Conservation (phyloP, 768 basidiomycete species). For the Chalciporus sphaerocephalus region DNA sequence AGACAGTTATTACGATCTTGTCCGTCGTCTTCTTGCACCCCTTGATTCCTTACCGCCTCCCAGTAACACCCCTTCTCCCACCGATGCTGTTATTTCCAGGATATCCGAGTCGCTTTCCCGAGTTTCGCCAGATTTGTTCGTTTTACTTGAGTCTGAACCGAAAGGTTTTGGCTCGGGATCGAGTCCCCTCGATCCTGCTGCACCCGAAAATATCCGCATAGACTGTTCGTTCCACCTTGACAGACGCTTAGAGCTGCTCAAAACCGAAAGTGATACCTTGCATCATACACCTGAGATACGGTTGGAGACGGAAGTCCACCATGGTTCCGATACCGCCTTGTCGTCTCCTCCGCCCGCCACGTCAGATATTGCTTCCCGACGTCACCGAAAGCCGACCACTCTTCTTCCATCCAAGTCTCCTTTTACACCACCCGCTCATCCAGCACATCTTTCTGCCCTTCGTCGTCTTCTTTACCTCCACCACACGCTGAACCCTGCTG, state of each 20-base stretch:
- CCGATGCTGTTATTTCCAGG: conserved; percentile 47
- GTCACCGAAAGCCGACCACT: conserved; percentile 36
- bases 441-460: conserved; percentile 57
- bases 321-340: conserved; percentile 1
- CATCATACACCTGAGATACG: conserved; percentile 39
- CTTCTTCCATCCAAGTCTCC: conserved; percentile 46
- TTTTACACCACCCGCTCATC: conserved; percentile 47
- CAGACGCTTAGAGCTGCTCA: conserved; percentile 45
- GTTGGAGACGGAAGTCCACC: conserved; percentile 30
- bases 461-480: conserved; percentile 71
- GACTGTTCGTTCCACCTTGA: conserved; percentile 51
- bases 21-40: conserved; percentile 57
- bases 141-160: conserved; percentile 48
- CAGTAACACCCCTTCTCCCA: conserved; percentile 33
- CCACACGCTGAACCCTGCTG: conserved; percentile 65
- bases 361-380: conserved; percentile 26
- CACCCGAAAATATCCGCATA: conserved; percentile 46
- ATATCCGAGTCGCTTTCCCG: conserved; percentile 54
- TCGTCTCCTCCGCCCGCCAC: conserved; percentile 33
- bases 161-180: conserved; percentile 32
- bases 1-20: conserved; percentile 71
- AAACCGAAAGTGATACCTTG: conserved; percentile 15
- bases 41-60: conserved; percentile 44
- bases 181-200: conserved; percentile 50
- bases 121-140: conserved; percentile 49